Percentiles rank a stretch among this genome's conserved stretches.
Evolutionary conservation across 441 rosid species (phyloP).

Genomic region (Hypseocharis bilobata): DNA sequence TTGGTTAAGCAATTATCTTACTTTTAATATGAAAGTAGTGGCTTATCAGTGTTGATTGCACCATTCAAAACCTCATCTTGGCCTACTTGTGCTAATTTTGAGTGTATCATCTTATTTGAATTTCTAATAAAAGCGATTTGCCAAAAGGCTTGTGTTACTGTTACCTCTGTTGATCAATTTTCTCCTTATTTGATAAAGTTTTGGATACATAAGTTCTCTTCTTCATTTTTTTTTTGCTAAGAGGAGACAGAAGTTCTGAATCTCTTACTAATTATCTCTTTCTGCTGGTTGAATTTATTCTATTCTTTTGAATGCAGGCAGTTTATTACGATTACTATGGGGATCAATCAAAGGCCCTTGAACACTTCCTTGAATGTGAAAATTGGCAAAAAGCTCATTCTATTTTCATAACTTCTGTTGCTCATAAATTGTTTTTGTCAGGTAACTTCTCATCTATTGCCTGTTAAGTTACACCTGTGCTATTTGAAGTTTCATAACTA

Average conservation of each 20-base stretch:
- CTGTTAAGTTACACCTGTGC: not conserved
- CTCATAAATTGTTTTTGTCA: slow-evolving; percentile 64
- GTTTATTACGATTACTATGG: slow-evolving; percentile 61
- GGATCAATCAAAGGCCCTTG: slow-evolving; percentile 66
- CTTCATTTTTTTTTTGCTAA: not conserved
- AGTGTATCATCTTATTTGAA: not conserved
- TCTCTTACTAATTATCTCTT: slow-evolving; percentile 3
- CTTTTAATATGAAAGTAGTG: not conserved
- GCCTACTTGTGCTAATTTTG: too few relatives aligned
- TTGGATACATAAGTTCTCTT: not conserved
- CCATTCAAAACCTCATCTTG: not conserved
- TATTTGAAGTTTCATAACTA: not conserved
- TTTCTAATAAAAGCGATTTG: not conserved
- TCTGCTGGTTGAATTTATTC: slow-evolving; percentile 14
- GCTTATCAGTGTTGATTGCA: not conserved
- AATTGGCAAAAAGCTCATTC: slow-evolving; percentile 91
- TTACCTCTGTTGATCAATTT: not conserved
- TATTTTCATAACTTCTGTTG: slow-evolving; percentile 65
- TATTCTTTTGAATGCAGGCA: slow-evolving; percentile 45
- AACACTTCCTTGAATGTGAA: slow-evolving; percentile 68
- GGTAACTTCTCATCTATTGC: slow-evolving; percentile 36
- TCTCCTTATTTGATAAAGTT: not conserved
- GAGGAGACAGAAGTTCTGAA: slow-evolving; percentile 1
- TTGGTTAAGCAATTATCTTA: slow-evolving; percentile 5
- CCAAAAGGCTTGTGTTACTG: not conserved